Evolutionary conservation across 352 stramenopile species (phyloP), one percentile per base, ranked within the genome.

Genomic region (Aphanomyces cochlioides): DNA sequence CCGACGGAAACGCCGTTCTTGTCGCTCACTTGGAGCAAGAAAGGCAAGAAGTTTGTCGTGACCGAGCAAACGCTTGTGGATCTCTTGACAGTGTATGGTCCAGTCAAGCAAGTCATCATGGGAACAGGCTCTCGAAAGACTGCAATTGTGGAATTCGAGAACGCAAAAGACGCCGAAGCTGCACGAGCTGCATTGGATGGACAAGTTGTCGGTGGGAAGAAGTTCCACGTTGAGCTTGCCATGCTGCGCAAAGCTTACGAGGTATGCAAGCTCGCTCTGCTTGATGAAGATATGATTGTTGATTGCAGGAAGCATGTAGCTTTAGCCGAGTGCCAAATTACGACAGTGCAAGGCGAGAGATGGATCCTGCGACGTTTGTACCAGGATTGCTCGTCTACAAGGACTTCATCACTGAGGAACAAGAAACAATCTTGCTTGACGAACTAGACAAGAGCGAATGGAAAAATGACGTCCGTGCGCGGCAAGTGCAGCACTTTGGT

Each of bases 401-500:
- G 0, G 82, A 92, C 56, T 95, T 93, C 48, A 80, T 95, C 70
- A 81, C 81, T 0, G 70, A 69, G 40, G 77, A 82, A 17, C 75
- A 93, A 21, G 87, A 93, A 69, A 63, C 6, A 10, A 71, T 72
- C 7, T 77, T 90, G 64, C 37, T 95, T 6, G 71, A 73, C 3
- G 77, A 86, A 53, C 83, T 95, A 57, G 87, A 93, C 56, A 70
- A 77, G 41, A 75, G 88, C 15, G 77, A 83, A 36, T 95, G 87
- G 87, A 75, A 79, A n/a, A 81, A 83, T 47, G 92, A 83, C 1
- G 84, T 95, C 36, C 84, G 85, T 69, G 84, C 85, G 34, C 85
- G 89, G 40, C 87, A 94, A 61, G 89, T 96, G 67, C 85, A 95
- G 77, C 89, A 96, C 74, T 96, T 89, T 75, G 87, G 89, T 21